These are phyloP conservation scores for Suillus bovinus DNA, from an alignment of 768 basidiomycete species.

Conservation along the genomic window DNA sequence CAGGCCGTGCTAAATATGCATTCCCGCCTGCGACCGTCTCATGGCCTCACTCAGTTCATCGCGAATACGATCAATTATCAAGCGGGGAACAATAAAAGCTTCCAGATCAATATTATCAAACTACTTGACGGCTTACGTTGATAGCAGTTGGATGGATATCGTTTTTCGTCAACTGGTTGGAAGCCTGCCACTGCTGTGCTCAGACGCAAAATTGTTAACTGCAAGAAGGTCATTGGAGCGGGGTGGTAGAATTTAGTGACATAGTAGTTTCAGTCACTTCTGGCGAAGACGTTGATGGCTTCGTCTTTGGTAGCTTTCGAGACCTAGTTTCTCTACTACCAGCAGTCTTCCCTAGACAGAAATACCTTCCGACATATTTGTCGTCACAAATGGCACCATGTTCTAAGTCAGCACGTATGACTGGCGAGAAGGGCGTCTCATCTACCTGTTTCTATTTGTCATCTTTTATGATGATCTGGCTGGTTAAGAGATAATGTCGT, in stretches of 20 bases:
- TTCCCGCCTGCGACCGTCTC: not conserved
- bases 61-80: not conserved
- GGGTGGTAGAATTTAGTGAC: not conserved
- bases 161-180: not conserved
- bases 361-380: slow-evolving; percentile 5
- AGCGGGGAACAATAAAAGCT: not conserved
- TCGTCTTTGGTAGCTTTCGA: not conserved
- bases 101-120: not conserved
- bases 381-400: not conserved
- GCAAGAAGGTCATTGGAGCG: not conserved
- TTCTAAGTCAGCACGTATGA: not conserved
- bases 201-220: not conserved
- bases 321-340: not conserved
- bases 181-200: not conserved
- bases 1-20: not conserved
- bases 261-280: not conserved
- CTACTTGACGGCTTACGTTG: not conserved
- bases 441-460: slow-evolving; percentile 6
- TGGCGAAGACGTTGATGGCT: not conserved
- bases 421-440: not conserved
- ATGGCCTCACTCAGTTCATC: not conserved
- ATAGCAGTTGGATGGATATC: not conserved
- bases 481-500: not conserved
- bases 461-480: not conserved
- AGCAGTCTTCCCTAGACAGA: slow-evolving; percentile 1